A percentile compares a stretch with the other conserved stretches of the same genome.
phyloP scores from a whole-genome alignment of 129 eudicot species.

The Centella asiatica region DNA sequence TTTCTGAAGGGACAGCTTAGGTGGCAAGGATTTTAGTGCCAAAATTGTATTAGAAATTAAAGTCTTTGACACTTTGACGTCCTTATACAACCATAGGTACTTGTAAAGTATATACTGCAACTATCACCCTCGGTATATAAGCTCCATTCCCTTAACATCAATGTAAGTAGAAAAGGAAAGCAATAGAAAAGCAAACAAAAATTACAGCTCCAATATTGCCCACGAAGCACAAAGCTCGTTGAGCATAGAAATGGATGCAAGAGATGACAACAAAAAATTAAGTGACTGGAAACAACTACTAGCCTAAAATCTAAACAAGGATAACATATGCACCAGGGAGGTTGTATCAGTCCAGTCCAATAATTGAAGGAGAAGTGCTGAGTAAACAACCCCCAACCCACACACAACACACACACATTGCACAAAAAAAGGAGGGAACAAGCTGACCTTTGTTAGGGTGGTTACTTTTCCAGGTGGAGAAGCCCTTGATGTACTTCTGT shows the following conservation, averaged over 20 bases:
- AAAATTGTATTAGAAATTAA: no score
- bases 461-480: constrained; percentile 96
- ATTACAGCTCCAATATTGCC: not conserved
- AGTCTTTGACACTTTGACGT: no score
- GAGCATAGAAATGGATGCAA: not conserved
- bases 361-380: constrained; percentile 9
- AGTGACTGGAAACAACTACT: not conserved
- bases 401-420: no score
- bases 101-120: no score
- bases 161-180: no score
- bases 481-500: constrained; percentile 72
- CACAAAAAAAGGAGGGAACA: not conserved
- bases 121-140: no score
- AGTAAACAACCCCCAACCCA: no score
- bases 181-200: not conserved
- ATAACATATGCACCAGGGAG: not conserved
- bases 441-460: constrained; percentile 77
- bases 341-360: not conserved
- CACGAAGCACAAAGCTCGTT: not conserved
- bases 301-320: not conserved
- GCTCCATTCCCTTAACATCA: no score
- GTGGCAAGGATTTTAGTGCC: no score
- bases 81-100: no score
- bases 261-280: not conserved
- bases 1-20: no score